A percentile compares a stretch with the other conserved stretches of the same genome.
Conservation (phyloP, 495 filamentous ascomycete species). For the Xylaria castorea region DNA sequence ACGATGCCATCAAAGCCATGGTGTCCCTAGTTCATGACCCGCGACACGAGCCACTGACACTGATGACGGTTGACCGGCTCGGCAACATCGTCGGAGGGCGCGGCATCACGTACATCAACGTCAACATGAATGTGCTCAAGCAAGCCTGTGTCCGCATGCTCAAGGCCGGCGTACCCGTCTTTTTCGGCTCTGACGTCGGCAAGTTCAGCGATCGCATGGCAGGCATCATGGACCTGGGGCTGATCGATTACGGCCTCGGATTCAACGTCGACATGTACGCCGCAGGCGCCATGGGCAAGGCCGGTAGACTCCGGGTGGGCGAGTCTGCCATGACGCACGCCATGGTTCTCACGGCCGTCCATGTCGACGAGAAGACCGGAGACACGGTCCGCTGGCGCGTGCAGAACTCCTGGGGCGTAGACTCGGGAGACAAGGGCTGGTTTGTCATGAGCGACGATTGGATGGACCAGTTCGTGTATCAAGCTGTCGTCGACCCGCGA, state of each 20-base stretch:
- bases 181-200: slow-evolving; percentile 89
- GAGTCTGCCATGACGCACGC: slow-evolving; percentile 88
- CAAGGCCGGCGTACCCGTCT: slow-evolving; percentile 74
- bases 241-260: slow-evolving; percentile 78
- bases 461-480: slow-evolving; percentile 89
- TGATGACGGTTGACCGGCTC: slow-evolving; percentile 76
- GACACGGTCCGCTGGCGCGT: slow-evolving; percentile 78
- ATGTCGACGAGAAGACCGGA: slow-evolving; percentile 63
- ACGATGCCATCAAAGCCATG: slow-evolving; percentile 62
- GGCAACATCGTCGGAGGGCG: slow-evolving; percentile 79
- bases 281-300: slow-evolving; percentile 67
- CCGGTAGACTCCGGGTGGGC: slow-evolving; percentile 69
- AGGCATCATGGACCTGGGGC: slow-evolving; percentile 78
- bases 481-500: slow-evolving; percentile 80
- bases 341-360: slow-evolving; percentile 87
- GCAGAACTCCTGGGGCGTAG: slow-evolving; percentile 81
- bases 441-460: slow-evolving; percentile 86
- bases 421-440: slow-evolving; percentile 74
- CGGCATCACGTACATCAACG: slow-evolving; percentile 80
- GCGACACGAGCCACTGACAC: slow-evolving; percentile 69
- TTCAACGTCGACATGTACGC: slow-evolving; percentile 69
- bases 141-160: slow-evolving; percentile 77
- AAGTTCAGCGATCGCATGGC: slow-evolving; percentile 69
- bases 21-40: slow-evolving; percentile 88
- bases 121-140: slow-evolving; percentile 75